Conservation (phyloP, 2,329 filamentous ascomycete genomes). For the Stachybotrys chlorohalonatus region DNA sequence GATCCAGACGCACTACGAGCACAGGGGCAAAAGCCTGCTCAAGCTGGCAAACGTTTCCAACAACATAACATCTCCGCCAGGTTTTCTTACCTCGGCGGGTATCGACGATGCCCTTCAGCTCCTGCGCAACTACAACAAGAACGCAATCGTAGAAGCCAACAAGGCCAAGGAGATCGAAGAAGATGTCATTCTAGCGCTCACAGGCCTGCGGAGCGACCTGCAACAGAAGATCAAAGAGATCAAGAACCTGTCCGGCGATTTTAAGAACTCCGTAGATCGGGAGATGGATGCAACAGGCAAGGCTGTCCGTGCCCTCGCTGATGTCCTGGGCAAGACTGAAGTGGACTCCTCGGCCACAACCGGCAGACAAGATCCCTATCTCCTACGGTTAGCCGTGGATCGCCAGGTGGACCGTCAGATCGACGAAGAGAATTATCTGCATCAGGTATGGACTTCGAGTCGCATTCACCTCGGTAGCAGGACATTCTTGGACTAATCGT, state of each 20-base stretch:
- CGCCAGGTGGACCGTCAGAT: constrained; percentile 86
- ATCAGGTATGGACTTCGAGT: constrained; percentile 52
- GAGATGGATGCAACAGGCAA: constrained; percentile 81
- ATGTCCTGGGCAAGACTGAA: constrained; percentile 71
- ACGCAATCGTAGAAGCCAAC: constrained; percentile 68
- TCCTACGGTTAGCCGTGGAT: constrained; percentile 78
- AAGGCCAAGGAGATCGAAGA: constrained; percentile 87
- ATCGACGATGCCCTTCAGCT: constrained; percentile 79
- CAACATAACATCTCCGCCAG: constrained; percentile 64
- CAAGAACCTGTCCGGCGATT: constrained; percentile 84
- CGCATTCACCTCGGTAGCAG: background rate
- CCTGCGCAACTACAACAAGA: constrained; percentile 73
- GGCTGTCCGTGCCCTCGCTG: constrained; percentile 72
- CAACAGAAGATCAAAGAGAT: constrained; percentile 98
- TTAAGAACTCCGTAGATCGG: constrained; percentile 93
- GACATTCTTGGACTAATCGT: background rate
- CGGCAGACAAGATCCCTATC: constrained; percentile 86
- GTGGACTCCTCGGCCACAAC: constrained; percentile 62
- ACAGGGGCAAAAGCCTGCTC: constrained; percentile 68
- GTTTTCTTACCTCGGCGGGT: constrained; percentile 74
- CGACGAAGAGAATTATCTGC: constrained; percentile 94
- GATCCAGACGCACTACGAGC: constrained; percentile 81
- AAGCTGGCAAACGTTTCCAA: constrained; percentile 80
- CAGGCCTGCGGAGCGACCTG: constrained; percentile 76
- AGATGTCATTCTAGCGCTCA: constrained; percentile 82